A percentile compares a stretch with the other conserved stretches of the same genome.
Evolutionary conservation across 495 filamentous ascomycete species (phyloP).

Genomic region (Aspergillus funiculosus): DNA sequence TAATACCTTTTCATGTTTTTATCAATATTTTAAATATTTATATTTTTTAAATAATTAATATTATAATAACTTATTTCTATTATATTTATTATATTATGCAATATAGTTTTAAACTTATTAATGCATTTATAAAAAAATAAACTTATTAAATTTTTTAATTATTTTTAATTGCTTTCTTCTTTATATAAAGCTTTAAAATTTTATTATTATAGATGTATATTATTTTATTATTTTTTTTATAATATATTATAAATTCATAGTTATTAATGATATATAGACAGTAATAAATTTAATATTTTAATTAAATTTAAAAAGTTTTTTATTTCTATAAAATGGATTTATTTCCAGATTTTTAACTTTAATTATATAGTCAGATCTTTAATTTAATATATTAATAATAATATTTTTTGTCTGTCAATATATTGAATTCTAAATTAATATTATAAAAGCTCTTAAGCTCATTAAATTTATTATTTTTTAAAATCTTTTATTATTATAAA

Average conservation of each 20-base stretch:
- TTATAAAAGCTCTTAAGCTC: not conserved
- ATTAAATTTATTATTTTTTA: slow-evolving; percentile 1
- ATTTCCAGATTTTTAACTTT: not conserved
- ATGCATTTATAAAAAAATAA: slow-evolving; percentile 10
- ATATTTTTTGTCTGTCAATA: slow-evolving; percentile 4
- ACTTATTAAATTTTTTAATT: slow-evolving; percentile 4
- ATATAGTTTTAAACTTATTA: slow-evolving; percentile 4
- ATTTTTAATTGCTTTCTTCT: slow-evolving; percentile 5
- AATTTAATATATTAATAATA: slow-evolving; percentile 1
- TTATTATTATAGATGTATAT: slow-evolving; percentile 3
- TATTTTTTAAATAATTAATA: slow-evolving; percentile 7
- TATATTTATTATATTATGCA: slow-evolving; percentile 6
- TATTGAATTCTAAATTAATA: not conserved
- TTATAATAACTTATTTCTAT: slow-evolving; percentile 10
- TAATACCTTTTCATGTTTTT: slow-evolving; percentile 9
- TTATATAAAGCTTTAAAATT: not conserved
- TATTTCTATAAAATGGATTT: not conserved
- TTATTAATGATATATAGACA: slow-evolving; percentile 6
- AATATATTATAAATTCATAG: not conserved
- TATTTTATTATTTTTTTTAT: slow-evolving; percentile 3
- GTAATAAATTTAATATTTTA: not conserved
- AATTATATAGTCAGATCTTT: slow-evolving; percentile 3
- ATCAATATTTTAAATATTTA: slow-evolving; percentile 5
- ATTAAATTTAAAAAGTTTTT: slow-evolving; percentile 7
- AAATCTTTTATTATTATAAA: not conserved